Evolutionary conservation across 805 yeast genomes (phyloP).

Genomic region (Tetrapisispora phaffii): DNA sequence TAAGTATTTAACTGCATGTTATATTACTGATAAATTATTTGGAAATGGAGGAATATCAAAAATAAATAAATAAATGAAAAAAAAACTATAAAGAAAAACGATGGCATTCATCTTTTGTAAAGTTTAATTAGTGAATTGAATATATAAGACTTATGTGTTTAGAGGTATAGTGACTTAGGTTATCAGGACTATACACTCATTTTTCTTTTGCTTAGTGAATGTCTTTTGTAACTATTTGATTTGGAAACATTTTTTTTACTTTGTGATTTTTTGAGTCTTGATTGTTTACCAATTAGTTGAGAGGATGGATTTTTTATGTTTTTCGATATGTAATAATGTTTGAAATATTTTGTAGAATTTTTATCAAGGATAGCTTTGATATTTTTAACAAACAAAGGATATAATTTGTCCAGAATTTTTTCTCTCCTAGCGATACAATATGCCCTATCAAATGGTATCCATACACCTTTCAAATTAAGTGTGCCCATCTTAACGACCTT

Average conservation of each 20-base stretch:
- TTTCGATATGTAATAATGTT: not conserved
- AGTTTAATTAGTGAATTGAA: no score
- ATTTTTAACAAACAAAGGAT: conserved; percentile 65
- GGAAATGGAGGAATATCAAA: no score
- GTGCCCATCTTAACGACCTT: conserved; percentile 81
- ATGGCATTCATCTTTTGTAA: no score
- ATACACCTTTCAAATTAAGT: conserved; percentile 81
- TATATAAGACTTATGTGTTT: no score
- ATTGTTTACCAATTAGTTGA: not conserved
- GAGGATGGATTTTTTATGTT: not conserved
- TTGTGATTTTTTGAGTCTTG: not conserved
- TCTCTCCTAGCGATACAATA: conserved; percentile 72
- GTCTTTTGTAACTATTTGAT: not conserved
- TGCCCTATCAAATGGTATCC: conserved; percentile 84
- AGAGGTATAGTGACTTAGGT: no score
- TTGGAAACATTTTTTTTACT: not conserved
- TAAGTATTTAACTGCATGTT: no score
- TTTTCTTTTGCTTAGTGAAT: no score
- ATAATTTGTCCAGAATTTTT: conserved; percentile 56
- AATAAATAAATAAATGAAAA: no score
- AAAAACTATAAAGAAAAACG: no score
- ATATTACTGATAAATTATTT: no score
- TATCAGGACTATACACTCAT: no score
- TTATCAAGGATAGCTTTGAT: conserved; percentile 42
- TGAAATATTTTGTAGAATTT: conserved; percentile 1